phyloP scores from a whole-genome alignment of 495 filamentous ascomycete species.

The Hypoxylon rickii region DNA sequence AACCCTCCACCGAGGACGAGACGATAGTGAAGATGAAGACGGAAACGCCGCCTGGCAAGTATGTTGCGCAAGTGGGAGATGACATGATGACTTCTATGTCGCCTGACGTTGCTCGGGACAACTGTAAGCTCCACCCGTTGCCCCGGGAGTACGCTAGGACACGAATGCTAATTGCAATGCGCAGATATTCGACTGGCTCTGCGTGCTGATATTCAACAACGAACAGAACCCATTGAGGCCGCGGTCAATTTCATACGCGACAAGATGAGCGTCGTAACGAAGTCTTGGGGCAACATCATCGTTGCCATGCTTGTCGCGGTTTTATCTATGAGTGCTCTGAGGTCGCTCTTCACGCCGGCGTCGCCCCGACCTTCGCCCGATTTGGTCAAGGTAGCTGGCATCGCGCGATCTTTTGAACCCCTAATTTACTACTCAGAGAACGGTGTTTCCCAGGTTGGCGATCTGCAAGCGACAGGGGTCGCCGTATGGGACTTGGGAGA shows the following conservation, averaged over 20 bases:
- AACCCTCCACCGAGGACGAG: constrained; percentile 39
- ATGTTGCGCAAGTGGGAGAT: constrained; percentile 13
- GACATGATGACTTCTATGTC: constrained; percentile 36
- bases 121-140: constrained; percentile 38
- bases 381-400: constrained; percentile 83
- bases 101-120: constrained; percentile 33
- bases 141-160: neutral
- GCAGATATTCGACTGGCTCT: constrained; percentile 85
- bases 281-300: constrained; percentile 69
- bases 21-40: constrained; percentile 43
- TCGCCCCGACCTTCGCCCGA: constrained; percentile 74
- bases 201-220: constrained; percentile 83
- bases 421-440: constrained; percentile 91
- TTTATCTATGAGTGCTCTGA: constrained; percentile 62
- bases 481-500: constrained; percentile 93
- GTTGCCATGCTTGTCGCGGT: constrained; percentile 58
- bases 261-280: constrained; percentile 59
- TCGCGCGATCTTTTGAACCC: constrained; percentile 88
- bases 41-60: constrained; percentile 9
- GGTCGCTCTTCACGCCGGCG: constrained; percentile 69
- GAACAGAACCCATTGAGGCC: constrained; percentile 80
- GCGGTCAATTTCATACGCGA: constrained; percentile 66
- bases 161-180: constrained; percentile 29
- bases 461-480: constrained; percentile 84
- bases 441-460: constrained; percentile 79